These are phyloP conservation scores for Peronospora destructor DNA, from an alignment of 352 stramenopile species.

Conservation along the genomic window DNA sequence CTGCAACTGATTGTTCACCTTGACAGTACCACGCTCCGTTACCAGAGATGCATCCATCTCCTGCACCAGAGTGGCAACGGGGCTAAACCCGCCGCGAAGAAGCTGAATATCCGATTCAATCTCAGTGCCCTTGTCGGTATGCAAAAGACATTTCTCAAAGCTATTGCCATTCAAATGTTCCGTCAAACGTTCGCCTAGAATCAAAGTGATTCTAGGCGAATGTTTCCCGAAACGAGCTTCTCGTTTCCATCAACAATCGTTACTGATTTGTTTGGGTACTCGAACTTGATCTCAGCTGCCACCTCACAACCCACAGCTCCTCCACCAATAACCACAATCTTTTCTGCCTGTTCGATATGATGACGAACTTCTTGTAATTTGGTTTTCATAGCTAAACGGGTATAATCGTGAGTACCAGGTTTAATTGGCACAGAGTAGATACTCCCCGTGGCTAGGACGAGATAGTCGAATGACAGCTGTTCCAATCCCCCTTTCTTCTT, in stretches of 20 bases:
- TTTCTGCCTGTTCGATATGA: slow-evolving; percentile 39
- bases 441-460: slow-evolving; percentile 56
- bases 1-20: slow-evolving; percentile 46
- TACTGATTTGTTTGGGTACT: slow-evolving; percentile 51
- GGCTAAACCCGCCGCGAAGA: slow-evolving; percentile 36
- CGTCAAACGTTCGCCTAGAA: slow-evolving; percentile 43
- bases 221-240: slow-evolving; percentile 31
- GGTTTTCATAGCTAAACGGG: slow-evolving; percentile 21
- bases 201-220: slow-evolving; percentile 42
- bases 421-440: slow-evolving; percentile 57
- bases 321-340: slow-evolving; percentile 51
- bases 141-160: slow-evolving; percentile 37
- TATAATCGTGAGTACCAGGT: slow-evolving; percentile 20
- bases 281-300: slow-evolving; percentile 47
- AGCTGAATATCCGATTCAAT: slow-evolving; percentile 58
- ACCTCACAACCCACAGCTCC: slow-evolving; percentile 55
- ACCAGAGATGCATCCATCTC: slow-evolving; percentile 43
- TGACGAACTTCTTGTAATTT: slow-evolving; percentile 36
- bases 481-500: slow-evolving; percentile 21
- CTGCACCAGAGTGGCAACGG: slow-evolving; percentile 26
- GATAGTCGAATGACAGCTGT: slow-evolving; percentile 49
- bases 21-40: slow-evolving; percentile 30
- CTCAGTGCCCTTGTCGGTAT: slow-evolving; percentile 41
- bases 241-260: slow-evolving; percentile 42
- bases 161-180: slow-evolving; percentile 35